Evolutionary conservation across 768 basidiomycete genomes (phyloP), one percentile per base, ranked within the genome.

Genomic region (Termitomyces sp.): DNA sequence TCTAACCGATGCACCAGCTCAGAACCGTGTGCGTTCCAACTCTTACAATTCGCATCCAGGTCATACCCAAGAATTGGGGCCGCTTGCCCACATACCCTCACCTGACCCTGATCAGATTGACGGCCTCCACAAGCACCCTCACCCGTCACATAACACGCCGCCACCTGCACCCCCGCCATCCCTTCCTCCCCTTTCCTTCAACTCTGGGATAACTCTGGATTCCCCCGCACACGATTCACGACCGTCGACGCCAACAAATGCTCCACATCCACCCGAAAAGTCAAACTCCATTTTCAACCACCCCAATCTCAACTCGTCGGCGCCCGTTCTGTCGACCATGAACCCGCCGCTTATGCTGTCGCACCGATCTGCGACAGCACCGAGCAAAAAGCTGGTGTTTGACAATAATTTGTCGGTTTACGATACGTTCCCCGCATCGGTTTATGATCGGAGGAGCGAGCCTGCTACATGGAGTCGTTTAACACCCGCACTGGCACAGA

Each of bases 381-480:
- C 84, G 7, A 69, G 75, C 60, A 94, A 93, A 70, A 80, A 84
- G 58, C 76, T 98, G 53, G 83, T 88, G 54, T 99, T 98, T 73
- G 95, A 95, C 31, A 88, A 83, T 49, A 96, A 93, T 68, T 74
- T 98, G 68, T 92, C 91, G 29, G 92, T 99, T 44, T 98, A 98
- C 67, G 92, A 94, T 71, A 99, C 96, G n/a, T 98, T 97, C 78
- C 85, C 92, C 46, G 73, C 92, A 22, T 78, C 83, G 33, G 88
- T 93, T 60, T 99, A 99, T 74, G 96, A 99, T 74, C 81, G 97
- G 54, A 80, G 94, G 66, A 94, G 92, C 64, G 96, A 98, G 72
- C 94, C 93, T 22, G 95, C 94, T 48, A 98, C 96, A 28, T 98
- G 94, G 87, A 98, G 95, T 74, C 83, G 92, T 41, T 75, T 99